A percentile compares a stretch with the other conserved stretches of the same genome.
Conservation (phyloP, 306 rosid species). For the Trifolium dubium region DNA sequence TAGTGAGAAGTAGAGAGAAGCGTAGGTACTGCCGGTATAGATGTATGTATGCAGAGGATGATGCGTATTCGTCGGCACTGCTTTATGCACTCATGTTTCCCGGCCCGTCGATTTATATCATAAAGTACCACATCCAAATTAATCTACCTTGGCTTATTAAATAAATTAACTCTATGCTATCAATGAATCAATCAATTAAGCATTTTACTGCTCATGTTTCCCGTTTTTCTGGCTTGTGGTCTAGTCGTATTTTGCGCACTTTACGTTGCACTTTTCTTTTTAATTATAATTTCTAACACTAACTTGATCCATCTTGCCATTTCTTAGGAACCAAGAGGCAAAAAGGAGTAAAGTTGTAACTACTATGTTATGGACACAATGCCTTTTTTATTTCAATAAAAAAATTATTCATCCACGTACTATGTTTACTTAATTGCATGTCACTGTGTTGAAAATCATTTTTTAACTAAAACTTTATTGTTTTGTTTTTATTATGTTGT, state of each 20-base stretch:
- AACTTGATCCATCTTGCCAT: conserved; percentile 41
- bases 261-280: conserved; percentile 29
- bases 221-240: conserved; percentile 53
- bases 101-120: conserved; percentile 35
- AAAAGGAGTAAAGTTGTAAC: conserved; percentile 22
- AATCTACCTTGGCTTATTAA: background rate
- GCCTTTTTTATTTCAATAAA: background rate
- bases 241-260: conserved; percentile 39
- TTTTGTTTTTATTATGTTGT: no score
- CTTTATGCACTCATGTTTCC: conserved; percentile 55
- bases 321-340: conserved; percentile 42
- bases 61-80: conserved; percentile 51
- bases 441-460: background rate
- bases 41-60: conserved; percentile 31
- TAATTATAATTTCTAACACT: background rate
- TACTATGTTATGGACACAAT: background rate
- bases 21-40: conserved; percentile 48
- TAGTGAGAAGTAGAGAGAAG: background rate
- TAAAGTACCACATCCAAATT: conserved; percentile 34
- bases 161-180: background rate
- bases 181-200: background rate
- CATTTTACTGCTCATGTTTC: conserved; percentile 51
- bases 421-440: background rate
- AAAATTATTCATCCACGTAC: background rate
- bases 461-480: background rate